A percentile compares a stretch with the other conserved stretches of the same genome.
Conservation (phyloP, 306 rosid genomes). For the Medicago ruthenica region DNA sequence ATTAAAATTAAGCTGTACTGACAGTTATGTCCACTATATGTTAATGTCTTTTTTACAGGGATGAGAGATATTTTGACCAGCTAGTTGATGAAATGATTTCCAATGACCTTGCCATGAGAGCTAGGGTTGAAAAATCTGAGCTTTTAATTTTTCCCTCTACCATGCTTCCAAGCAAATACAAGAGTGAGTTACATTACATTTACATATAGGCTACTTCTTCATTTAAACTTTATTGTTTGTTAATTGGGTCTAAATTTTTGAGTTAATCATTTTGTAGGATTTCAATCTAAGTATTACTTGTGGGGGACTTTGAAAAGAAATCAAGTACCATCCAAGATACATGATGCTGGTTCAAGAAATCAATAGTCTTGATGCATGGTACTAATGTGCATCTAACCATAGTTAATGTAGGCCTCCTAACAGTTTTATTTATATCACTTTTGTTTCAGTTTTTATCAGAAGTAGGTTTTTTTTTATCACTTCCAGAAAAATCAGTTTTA, state of each 20-base stretch:
- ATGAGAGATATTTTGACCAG: constrained; percentile 49
- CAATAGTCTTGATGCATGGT: background rate
- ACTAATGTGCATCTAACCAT: background rate
- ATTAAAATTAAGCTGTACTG: too few relatives aligned
- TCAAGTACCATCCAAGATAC: constrained; percentile 13
- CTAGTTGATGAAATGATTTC: constrained; percentile 56
- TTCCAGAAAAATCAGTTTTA: too few relatives aligned
- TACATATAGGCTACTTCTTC: background rate
- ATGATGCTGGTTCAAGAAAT: background rate
- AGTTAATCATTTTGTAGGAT: constrained; percentile 54
- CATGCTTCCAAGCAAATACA: constrained; percentile 48
- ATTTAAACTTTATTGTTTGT: constrained; percentile 13
- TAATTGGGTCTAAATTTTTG: background rate
- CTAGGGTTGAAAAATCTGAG: constrained; percentile 58
- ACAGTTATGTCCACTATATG: background rate
- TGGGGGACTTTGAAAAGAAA: constrained; percentile 77
- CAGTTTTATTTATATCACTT: too few relatives aligned
- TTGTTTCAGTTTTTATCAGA: too few relatives aligned
- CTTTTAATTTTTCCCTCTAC: constrained; percentile 71
- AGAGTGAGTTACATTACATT: constrained; percentile 56
- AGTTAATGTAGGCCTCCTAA: too few relatives aligned
- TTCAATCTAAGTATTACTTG: constrained; percentile 64
- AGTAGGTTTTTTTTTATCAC: too few relatives aligned
- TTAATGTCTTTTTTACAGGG: constrained; percentile 40
- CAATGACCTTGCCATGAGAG: constrained; percentile 64